Evolutionary conservation across 2,329 filamentous ascomycete species (phyloP), one percentile per base, ranked within the genome.

Genomic region (Magnaporthiopsis rhizophila): DNA sequence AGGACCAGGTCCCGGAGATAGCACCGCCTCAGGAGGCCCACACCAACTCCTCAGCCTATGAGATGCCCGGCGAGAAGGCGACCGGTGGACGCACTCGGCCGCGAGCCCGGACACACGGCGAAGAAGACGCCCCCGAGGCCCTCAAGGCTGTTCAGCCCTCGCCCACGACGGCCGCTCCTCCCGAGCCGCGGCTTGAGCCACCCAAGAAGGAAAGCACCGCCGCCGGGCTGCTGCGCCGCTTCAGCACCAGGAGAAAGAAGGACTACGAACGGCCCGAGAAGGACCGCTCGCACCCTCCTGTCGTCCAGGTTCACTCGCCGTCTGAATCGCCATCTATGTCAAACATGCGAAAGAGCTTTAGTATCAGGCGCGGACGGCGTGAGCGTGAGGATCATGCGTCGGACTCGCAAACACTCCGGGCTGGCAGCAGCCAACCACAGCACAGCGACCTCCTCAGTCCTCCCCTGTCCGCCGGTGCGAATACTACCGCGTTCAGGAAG

Each of bases 101-200:
- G 9, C 85, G 95, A 61, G 92, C 95, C 50, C 85, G 95, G 68
- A 98, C 95, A 0, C 94, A 98, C 72, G 95, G 94, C 21, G 95
- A 98, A 75, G 94, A 98, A 67, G 95, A 99, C 65, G 84, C 91
- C 13, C 83, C 88, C 0, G 91, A 96, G 61, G 83, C 83, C 9
- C 78, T 90, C 73, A 89, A 91, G 75, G 86, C 87, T 68, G 76
- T 89, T 1, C 70, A 82, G 70, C 73, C 76, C 72, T 77, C 67
- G 73, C 81, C 68, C 73, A 77, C 56, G 75, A 82, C 65, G 74
- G 81, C 69, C 70, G 84, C 69, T 71, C 74, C 79, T 26, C 62
- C 62, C 11, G 56, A 59, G 21, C 6, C 36, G 9, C 36, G 60
- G 18, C 36, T 63, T 18, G 88, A 87, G 12, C 81, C 85, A 6